Conservation (phyloP, 805 yeast species). For the Kazachstania taianensis region DNA sequence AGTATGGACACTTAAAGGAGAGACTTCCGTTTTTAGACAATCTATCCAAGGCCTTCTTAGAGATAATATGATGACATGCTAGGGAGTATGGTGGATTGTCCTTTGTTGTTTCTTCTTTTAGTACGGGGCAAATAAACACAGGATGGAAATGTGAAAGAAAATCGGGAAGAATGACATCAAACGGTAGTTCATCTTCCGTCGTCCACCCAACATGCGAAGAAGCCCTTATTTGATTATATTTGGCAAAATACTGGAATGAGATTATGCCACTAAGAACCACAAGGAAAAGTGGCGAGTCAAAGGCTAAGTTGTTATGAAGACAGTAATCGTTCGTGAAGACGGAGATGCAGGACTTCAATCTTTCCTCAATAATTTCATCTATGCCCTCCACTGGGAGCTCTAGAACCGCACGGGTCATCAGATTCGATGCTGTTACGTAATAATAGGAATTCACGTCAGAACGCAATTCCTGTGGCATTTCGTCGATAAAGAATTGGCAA, state of each 20-base stretch:
- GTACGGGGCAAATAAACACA: conserved; percentile 61
- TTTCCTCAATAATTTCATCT: conserved; percentile 17
- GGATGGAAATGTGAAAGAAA: conserved; percentile 46
- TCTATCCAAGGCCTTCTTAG: conserved; percentile 42
- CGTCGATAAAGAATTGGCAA: not conserved
- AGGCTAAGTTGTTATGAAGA: conserved; percentile 36
- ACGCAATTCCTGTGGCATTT: not conserved
- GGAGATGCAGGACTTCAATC: conserved; percentile 17
- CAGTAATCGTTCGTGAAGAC: conserved; percentile 43
- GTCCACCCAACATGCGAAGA: conserved; percentile 39
- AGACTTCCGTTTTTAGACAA: conserved; percentile 35
- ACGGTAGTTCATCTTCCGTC: conserved; percentile 49
- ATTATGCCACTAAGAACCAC: conserved; percentile 43
- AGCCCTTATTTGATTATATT: conserved; percentile 32
- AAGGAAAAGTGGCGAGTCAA: conserved; percentile 43
- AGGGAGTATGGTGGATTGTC: conserved; percentile 53
- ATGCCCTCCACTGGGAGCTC: conserved; percentile 12
- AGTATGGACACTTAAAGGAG: conserved; percentile 62
- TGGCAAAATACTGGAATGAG: conserved; percentile 44
- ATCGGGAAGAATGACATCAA: conserved; percentile 47
- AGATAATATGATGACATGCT: conserved; percentile 56
- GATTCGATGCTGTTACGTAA: conserved; percentile 30
- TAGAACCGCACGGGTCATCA: conserved; percentile 31
- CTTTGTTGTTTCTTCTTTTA: conserved; percentile 53
- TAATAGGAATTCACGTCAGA: not conserved